Base-by-base conservation (phyloP, 2,329 filamentous ascomycete genomes). In the Sclerotinia sclerotiorum region DNA sequence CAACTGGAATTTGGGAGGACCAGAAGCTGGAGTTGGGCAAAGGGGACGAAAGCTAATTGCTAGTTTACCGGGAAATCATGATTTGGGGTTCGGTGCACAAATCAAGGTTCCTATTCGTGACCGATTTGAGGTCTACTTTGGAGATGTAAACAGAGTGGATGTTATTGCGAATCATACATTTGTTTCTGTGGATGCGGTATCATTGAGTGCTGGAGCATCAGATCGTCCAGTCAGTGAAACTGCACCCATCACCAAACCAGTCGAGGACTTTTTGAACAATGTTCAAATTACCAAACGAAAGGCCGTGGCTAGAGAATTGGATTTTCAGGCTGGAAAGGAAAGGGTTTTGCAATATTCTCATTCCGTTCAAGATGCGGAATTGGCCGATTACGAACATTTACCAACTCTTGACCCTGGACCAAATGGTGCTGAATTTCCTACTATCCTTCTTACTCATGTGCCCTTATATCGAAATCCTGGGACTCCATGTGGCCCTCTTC, bases 111-210 rank as follows among this genome's bases (percentile, higher is more conserved):
- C 90, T 0, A 92, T 97, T 46, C 87, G 94, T 64, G 84, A 95
- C 74, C 85, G 95, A 21, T 99, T 98, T 78, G 87, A 90, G 75
- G 87, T 90, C 4, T 97, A 90, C 77, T 98, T 99, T 80, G 95
- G 95, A 5, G 90, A 95, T 67, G 87, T 89, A n/a, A 98, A 97
- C 78, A 85, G 92, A 11, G 88, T 99, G 27, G 93, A 98, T 78
- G 85, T 98, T 6, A 85, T 98, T 65, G 95, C 92, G 17, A 99
- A 99, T 76, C 95, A 99, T 78, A 96, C 93, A 0, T 93, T 99
- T 77, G 92, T 99, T 27, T 96, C 93, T 0, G 85, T 99, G 10
- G 95, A 99, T 77, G 87, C 90, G 0, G 89, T 97, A 5, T 97
- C 94, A 0, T 80, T 98, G 74, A 97, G 93, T 76, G 94, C 95